Evolutionary conservation across 352 stramenopile species (phyloP).

Genomic region (Phytophthora tentaculata): DNA sequence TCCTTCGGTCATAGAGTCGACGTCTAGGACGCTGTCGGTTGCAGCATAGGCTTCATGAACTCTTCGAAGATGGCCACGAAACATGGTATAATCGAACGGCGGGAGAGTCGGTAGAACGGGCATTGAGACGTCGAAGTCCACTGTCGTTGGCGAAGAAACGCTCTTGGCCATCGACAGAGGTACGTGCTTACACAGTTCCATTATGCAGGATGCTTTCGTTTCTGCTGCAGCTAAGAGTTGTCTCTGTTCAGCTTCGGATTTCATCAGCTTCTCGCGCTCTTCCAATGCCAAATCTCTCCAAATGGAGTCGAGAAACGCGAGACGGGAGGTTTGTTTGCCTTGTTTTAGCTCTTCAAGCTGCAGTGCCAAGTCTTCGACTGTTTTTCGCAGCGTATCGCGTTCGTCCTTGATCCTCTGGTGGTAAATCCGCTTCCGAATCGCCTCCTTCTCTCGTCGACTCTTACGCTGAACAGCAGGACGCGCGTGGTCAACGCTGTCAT

Average conservation of each 20-base stretch:
- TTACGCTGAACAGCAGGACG: background rate
- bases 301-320: background rate
- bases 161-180: background rate
- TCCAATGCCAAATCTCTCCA: conserved; percentile 12
- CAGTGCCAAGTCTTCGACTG: conserved; percentile 13
- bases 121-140: background rate
- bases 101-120: background rate
- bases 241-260: conserved; percentile 17
- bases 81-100: conserved; percentile 33
- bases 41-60: conserved; percentile 27
- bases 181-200: conserved; percentile 18
- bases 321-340: background rate
- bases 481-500: background rate
- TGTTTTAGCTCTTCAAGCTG: conserved; percentile 15
- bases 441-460: conserved; percentile 25
- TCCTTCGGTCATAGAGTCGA: conserved; percentile 11
- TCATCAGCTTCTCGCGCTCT: conserved; percentile 15
- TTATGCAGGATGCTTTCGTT: conserved; percentile 18
- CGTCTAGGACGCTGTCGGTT: conserved; percentile 24
- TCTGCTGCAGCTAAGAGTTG: conserved; percentile 16
- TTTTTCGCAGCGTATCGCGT: conserved; percentile 10
- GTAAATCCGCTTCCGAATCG: conserved; percentile 19
- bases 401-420: conserved; percentile 22
- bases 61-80: conserved; percentile 25
- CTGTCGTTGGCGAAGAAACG: too few relatives aligned